Evolutionary conservation across 176 grass and related monocot species (phyloP).

Genomic region (Eragrostis curvula): DNA sequence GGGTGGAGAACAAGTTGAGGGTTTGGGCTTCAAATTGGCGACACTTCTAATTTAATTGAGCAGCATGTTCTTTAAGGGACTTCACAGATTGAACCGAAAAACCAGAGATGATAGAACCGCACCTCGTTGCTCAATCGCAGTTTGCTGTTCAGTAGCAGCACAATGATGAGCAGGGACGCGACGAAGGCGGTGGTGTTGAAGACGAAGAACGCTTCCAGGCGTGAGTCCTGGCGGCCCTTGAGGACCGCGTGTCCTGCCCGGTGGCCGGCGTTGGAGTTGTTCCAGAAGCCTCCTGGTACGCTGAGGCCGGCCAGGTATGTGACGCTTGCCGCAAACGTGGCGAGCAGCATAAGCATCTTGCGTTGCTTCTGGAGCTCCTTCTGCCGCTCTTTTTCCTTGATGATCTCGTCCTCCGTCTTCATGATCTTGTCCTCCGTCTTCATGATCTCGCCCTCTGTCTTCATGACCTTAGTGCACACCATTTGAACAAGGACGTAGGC

Average conservation of each 20-base stretch:
- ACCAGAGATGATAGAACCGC: neutral
- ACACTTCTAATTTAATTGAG: too few relatives aligned
- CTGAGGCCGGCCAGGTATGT: slow-evolving; percentile 45
- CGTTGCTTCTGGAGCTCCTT: neutral
- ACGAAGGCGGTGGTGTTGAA: slow-evolving; percentile 36
- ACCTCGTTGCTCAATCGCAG: neutral
- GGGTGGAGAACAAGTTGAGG: too few relatives aligned
- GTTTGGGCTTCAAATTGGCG: too few relatives aligned
- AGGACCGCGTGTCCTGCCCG: neutral
- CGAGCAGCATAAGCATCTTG: slow-evolving; percentile 42
- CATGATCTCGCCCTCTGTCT: too few relatives aligned
- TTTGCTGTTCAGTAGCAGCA: slow-evolving; percentile 25
- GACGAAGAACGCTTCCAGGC: slow-evolving; percentile 31
- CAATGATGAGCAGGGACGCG: slow-evolving; percentile 30
- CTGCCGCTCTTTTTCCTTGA: too few relatives aligned
- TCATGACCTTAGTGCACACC: neutral
- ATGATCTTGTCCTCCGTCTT: too few relatives aligned
- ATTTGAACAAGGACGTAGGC: neutral
- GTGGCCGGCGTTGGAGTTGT: neutral
- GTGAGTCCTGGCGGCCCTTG: neutral
- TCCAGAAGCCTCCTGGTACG: slow-evolving; percentile 35
- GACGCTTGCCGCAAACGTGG: slow-evolving; percentile 24
- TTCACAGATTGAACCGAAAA: too few relatives aligned
- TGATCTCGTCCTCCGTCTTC: too few relatives aligned
- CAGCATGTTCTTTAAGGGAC: too few relatives aligned